Evolutionary conservation across 495 filamentous ascomycete genomes (phyloP), one percentile per base, ranked within the genome.

Genomic region (Penicillium odoratum): DNA sequence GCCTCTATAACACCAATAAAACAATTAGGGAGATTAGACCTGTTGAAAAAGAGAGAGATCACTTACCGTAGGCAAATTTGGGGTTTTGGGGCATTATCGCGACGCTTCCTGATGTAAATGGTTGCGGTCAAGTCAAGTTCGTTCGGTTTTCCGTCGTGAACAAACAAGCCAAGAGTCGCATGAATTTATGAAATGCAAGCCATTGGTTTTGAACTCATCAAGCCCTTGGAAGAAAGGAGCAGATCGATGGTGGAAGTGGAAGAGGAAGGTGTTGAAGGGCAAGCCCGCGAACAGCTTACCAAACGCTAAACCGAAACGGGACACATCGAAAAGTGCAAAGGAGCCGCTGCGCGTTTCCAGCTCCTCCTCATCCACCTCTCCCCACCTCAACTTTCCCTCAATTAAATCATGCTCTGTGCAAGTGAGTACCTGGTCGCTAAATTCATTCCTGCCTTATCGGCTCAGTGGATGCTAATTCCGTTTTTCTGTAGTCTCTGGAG

Each of bases 401-500:
- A 73, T 58, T 60, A 50, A 58, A 70, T 59, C 62, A 78, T 92
- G 88, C 75, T 91, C 70, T 92, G 88, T 75, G 87, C 87, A 81
- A 88, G 88, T 91, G 73, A 76, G 84, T 78, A 18, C 18, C n/a
- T 5, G 31, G 13, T 44, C 34, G 16, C 36, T 28, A 9, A 18
- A 45, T 34, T 11, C 15, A 51, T 11, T n/a, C 42, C 2, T 56
- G 18, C 54, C 58, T 67, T 75, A 51, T 40, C 4, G 38, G 38
- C 4, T n/a, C 38, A 40, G 38, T 13, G n/a, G 38, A 40, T 40
- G 5, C 74, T 54, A 38, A 61, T 53, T 56, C 52, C 3, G 11
- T 65, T 55, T 51, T 36, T 40, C 45, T 56, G 48, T 67, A 97
- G 93, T 99, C 69, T 99, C 94, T 46, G 94, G 94, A 76, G 95